Evolutionary conservation across 768 basidiomycete genomes (phyloP).

Genomic region (Boletus reticulatus): DNA sequence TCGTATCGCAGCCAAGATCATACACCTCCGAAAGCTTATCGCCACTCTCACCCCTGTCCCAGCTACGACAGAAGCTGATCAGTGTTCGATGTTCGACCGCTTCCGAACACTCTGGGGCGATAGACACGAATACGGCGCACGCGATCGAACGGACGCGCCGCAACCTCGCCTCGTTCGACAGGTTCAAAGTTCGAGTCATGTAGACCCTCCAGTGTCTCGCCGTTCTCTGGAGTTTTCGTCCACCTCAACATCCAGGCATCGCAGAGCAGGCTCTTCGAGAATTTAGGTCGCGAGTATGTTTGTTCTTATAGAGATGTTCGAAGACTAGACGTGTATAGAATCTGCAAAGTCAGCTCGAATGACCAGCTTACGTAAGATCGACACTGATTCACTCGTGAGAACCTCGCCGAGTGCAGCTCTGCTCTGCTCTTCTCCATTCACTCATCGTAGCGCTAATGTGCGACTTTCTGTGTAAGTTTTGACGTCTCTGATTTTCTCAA

Average conservation of each 20-base stretch:
- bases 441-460: no score
- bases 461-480: slow-evolving; percentile 11
- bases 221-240: slow-evolving; percentile 9
- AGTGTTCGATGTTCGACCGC: slow-evolving; percentile 15
- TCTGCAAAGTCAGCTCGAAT: no score
- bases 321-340: no score
- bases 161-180: slow-evolving; percentile 2
- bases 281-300: slow-evolving; percentile 6
- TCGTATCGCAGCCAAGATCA: slow-evolving; percentile 21
- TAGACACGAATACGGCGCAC: slow-evolving; percentile 1
- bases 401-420: no score
- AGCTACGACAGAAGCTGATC: slow-evolving; percentile 17
- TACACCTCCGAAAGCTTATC: slow-evolving; percentile 19
- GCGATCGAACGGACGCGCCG: slow-evolving; percentile 2
- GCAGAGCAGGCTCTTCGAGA: slow-evolving; percentile 18
- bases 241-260: slow-evolving; percentile 8
- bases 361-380: no score
- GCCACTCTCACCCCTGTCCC: slow-evolving; percentile 22
- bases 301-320: no score
- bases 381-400: no score
- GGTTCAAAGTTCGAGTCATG: not conserved
- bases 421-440: no score
- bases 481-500: not conserved
- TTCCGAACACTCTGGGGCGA: slow-evolving; percentile 23
- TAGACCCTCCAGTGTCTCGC: slow-evolving; percentile 1